These are phyloP conservation scores for Lyophyllum shimeji DNA, from an alignment of 768 basidiomycete species.

Conservation along the genomic window DNA sequence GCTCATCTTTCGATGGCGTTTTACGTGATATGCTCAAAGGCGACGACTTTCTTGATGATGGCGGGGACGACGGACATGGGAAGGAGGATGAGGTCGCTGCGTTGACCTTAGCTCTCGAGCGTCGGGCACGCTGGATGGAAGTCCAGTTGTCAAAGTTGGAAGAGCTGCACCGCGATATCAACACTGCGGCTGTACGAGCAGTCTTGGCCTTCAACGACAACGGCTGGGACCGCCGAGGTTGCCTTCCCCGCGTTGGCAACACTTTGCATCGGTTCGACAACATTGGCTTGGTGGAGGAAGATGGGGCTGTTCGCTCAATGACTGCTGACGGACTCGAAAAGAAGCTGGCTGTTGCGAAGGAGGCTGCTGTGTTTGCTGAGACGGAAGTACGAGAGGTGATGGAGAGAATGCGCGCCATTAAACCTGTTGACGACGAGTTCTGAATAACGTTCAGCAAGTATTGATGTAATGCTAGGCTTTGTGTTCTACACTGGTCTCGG, in stretches of 20 bases:
- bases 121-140: conserved; percentile 93
- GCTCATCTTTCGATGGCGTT: conserved; percentile 85
- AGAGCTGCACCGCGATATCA: conserved; percentile 87
- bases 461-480: background rate
- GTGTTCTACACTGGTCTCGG: too few species aligned
- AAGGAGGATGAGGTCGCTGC: conserved; percentile 86
- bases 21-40: conserved; percentile 87
- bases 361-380: conserved; percentile 71
- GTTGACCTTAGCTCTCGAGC: conserved; percentile 78
- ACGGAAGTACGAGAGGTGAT: conserved; percentile 74
- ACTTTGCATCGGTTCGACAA: conserved; percentile 68
- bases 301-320: conserved; percentile 51
- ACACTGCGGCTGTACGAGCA: conserved; percentile 81
- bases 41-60: conserved; percentile 82
- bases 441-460: conserved; percentile 14
- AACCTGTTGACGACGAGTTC: conserved; percentile 38
- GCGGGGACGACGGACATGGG: conserved; percentile 57
- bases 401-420: conserved; percentile 60
- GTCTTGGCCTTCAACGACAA: conserved; percentile 82
- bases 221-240: conserved; percentile 74
- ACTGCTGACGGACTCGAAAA: conserved; percentile 72
- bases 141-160: conserved; percentile 87
- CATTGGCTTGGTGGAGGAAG: conserved; percentile 56
- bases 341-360: conserved; percentile 68
- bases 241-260: conserved; percentile 69